phyloP scores from a whole-genome alignment of 2,329 filamentous ascomycete species.

The Canariomyces notabilis region DNA sequence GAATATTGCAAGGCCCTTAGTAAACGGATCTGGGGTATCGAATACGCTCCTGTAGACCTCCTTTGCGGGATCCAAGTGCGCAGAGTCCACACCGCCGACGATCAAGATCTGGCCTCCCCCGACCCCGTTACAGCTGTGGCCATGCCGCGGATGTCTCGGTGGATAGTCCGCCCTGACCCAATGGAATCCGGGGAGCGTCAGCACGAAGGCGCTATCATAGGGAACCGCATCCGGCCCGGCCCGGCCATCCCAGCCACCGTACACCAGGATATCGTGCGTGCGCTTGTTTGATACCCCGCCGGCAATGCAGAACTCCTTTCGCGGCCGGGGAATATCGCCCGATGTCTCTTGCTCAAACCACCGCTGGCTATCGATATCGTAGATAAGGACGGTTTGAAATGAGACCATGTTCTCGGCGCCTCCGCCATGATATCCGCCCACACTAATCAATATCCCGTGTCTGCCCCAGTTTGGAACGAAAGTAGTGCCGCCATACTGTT shows the following conservation, averaged over 20 bases:
- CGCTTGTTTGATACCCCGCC: conserved; percentile 20
- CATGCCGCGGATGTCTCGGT: conserved; percentile 20
- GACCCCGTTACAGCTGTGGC: conserved; percentile 27
- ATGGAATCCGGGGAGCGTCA: conserved; percentile 25
- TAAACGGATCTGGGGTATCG: conserved; percentile 17
- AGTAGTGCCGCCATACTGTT: conserved; percentile 9
- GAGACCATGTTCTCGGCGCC: conserved; percentile 1
- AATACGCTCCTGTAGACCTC: conserved; percentile 15
- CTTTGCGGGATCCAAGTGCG: conserved; percentile 4
- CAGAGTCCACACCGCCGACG: conserved; percentile 30
- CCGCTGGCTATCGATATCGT: conserved; percentile 13
- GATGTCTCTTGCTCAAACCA: conserved; percentile 24
- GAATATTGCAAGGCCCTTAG: conserved; percentile 22
- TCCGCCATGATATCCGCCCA: conserved; percentile 13
- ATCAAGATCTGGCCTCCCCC: conserved; percentile 37
- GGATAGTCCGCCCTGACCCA: conserved; percentile 24
- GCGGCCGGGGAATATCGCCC: conserved; percentile 15
- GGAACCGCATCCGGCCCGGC: conserved; percentile 15
- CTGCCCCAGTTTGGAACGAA: conserved; percentile 21
- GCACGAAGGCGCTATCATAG: conserved; percentile 23
- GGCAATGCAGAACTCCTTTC: conserved; percentile 24
- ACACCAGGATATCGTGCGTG: conserved; percentile 25
- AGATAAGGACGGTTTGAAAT: conserved; percentile 17
- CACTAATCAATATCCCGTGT: conserved; percentile 16
- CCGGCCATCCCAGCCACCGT: conserved; percentile 23